Percentiles rank a stretch among this genome's conserved stretches.
Conservation (phyloP, 2,329 filamentous ascomycete genomes). For the Thyridium curvatum region DNA sequence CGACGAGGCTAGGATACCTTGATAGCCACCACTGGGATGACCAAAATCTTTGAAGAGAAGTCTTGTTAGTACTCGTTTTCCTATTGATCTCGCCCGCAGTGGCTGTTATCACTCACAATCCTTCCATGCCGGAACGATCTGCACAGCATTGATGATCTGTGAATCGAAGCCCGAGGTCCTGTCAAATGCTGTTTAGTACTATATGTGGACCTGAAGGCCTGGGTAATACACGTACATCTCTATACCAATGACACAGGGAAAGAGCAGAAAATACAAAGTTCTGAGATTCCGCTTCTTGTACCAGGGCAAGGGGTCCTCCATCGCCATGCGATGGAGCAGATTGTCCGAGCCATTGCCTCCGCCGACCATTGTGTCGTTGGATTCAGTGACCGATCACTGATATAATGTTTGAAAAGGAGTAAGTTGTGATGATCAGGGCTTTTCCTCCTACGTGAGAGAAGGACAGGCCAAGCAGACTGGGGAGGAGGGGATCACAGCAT, state of each 20-base stretch:
- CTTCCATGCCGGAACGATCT: conserved; percentile 27
- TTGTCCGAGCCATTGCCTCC: conserved; percentile 8
- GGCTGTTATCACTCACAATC: conserved; percentile 17
- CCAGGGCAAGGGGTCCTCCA: conserved; percentile 37
- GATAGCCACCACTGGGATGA: conserved; percentile 18
- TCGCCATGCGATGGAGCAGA: conserved; percentile 32
- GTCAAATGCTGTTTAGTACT: too few species aligned
- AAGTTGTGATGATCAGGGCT: too few species aligned
- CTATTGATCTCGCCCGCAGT: background rate
- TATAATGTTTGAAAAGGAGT: too few species aligned
- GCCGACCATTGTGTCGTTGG: too few species aligned
- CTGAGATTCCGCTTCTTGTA: conserved; percentile 51
- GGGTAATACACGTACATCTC: conserved; percentile 30
- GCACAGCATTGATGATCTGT: conserved; percentile 32
- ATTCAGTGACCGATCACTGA: too few species aligned
- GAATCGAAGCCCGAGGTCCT: conserved; percentile 48
- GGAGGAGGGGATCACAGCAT: too few species aligned
- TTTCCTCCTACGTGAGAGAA: too few species aligned
- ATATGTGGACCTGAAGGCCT: too few species aligned
- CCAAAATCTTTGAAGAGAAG: conserved; percentile 20
- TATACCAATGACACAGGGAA: conserved; percentile 52
- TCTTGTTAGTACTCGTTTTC: background rate
- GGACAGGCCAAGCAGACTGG: too few species aligned
- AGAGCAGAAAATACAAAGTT: conserved; percentile 45
- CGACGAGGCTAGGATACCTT: conserved; percentile 38